Base-by-base conservation (phyloP, 441 rosid genomes). In the Erodium chrysanthum region DNA sequence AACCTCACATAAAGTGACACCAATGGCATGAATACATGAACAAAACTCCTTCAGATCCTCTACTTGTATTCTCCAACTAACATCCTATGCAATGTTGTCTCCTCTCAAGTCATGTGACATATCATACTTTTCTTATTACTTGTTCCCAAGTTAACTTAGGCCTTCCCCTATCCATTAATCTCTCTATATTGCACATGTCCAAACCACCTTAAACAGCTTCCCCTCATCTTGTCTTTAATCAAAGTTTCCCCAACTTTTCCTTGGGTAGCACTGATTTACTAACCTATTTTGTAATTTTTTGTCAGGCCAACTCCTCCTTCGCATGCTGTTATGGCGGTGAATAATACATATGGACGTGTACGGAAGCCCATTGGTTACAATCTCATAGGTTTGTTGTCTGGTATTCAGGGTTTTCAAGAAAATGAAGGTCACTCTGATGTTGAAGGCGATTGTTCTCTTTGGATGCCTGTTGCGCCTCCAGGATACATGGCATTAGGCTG, bases 231-330 rank as follows among this genome's bases (percentile, higher is more conserved):
- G n/a, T 48, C 20, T 48, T 48, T 8, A 48, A 48, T 48, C n/a
- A 35, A 22, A n/a, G 35, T n/a, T 64, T 35, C 66, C 59, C 66
- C 59, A 63, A 62, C 48, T 68, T 66, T 44, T 25, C 62, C 7
- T n/a, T 48, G 5, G 5, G 12, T 46, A 46, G 17, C 54, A 46
- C 54, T 21, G 10, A 22, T 20, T 1, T 56, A 56, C 5, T 56
- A 10, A 56, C 9, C 27, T 61, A 66, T 23, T 71, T 54, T 33
- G 35, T 59, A 35, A 27, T 67, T 65, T 65, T 70, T 65, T 70
- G 75, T 59, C 88, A 96, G 99, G 91, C 81, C 97, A 72, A 92
- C 81, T 84, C 98, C 99, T 77, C 99, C 99, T 31, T 83, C 99
- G 33, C 97, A 88, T 68, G 96, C 93, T 7, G 99, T 92, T 66